phyloP scores from a whole-genome alignment of 257 asterid species.

The Solanum dulcamara region DNA sequence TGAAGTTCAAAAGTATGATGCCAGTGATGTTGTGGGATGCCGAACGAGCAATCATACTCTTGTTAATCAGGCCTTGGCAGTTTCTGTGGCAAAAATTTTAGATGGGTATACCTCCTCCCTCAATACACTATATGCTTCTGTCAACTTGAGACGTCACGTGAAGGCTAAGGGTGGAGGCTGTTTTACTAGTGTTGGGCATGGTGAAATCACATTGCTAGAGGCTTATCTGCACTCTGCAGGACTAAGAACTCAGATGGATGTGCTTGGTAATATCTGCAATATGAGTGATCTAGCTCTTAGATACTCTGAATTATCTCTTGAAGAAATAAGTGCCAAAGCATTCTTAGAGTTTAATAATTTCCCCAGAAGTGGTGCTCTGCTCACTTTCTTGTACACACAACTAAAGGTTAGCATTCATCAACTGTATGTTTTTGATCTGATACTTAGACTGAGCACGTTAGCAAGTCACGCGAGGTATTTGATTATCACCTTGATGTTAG shows the following conservation, averaged over 20 bases:
- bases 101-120: conserved; percentile 71
- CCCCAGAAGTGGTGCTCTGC: conserved; percentile 76
- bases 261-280: conserved; percentile 82
- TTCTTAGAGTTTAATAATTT: conserved; percentile 41
- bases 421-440: neutral
- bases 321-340: conserved; percentile 42
- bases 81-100: conserved; percentile 66
- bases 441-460: neutral
- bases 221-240: conserved; percentile 70
- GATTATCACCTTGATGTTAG: neutral
- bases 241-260: conserved; percentile 74
- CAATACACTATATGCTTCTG: conserved; percentile 70
- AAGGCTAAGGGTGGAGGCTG: conserved; percentile 53
- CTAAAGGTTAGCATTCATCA: conserved; percentile 52
- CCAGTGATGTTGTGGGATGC: conserved; percentile 15
- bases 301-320: conserved; percentile 49
- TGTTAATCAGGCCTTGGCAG: conserved; percentile 89
- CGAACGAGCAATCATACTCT: conserved; percentile 26
- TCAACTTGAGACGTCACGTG: conserved; percentile 48
- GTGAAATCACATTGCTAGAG: conserved; percentile 73
- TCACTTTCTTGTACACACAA: conserved; percentile 68
- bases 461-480: neutral
- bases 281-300: conserved; percentile 42
- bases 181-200: conserved; percentile 64
- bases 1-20: conserved; percentile 11